These are phyloP conservation scores for Stephania yunnanensis DNA, from an alignment of 164 flowering plant genomes.

Conservation along the genomic window DNA sequence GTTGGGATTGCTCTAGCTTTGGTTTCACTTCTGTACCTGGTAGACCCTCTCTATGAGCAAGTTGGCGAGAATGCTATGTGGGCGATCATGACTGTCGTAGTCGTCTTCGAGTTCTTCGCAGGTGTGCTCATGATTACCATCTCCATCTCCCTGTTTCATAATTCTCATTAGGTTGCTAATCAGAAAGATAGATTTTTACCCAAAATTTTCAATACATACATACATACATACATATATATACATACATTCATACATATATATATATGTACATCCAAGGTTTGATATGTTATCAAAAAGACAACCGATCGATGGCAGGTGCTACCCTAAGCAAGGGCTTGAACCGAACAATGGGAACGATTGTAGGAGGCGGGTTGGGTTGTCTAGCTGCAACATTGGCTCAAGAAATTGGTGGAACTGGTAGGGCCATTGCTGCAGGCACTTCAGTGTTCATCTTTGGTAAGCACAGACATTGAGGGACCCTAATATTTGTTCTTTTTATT, in stretches of 20 bases:
- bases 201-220: too few species aligned
- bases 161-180: too few species aligned
- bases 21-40: constrained; percentile 61
- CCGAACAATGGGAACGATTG: constrained; percentile 66
- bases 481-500: too few species aligned
- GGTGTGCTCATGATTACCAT: constrained; percentile 31
- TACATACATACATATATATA: too few species aligned
- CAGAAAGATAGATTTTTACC: too few species aligned
- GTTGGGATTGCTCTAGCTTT: constrained; percentile 69
- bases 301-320: constrained; percentile 44
- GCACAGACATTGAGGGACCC: background rate
- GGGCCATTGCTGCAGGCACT: constrained; percentile 29
- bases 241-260: too few species aligned
- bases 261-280: background rate
- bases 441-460: constrained; percentile 62
- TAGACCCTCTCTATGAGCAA: constrained; percentile 53
- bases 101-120: constrained; percentile 70
- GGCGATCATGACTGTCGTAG: constrained; percentile 94
- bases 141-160: too few species aligned
- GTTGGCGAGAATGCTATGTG: constrained; percentile 86
- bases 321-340: constrained; percentile 70
- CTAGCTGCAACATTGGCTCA: constrained; percentile 48
- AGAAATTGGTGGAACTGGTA: constrained; percentile 37
- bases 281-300: too few species aligned
- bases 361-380: constrained; percentile 70